phyloP scores from a whole-genome alignment of 306 rosid species.

The Leucaena leucocephala region DNA sequence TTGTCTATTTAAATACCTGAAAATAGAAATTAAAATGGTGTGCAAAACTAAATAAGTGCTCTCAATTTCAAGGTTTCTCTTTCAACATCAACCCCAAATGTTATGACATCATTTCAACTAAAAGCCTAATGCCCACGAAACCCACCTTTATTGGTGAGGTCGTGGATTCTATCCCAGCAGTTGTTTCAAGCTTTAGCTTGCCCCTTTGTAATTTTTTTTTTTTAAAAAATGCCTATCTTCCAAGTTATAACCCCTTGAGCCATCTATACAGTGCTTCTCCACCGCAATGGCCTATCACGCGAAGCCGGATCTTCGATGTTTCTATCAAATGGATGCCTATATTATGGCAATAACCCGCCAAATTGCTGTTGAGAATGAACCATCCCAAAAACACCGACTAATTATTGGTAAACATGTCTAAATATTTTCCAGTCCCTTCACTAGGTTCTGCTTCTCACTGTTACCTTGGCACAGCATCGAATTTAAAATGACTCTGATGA shows the following conservation, averaged over 20 bases:
- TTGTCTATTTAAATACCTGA: background rate
- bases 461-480: constrained; percentile 2
- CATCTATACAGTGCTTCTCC: background rate
- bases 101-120: too few species aligned
- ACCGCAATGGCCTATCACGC: background rate
- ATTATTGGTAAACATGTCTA: background rate
- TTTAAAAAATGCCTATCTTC: too few species aligned
- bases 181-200: background rate
- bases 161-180: background rate
- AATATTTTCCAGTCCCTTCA: background rate
- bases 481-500: constrained; percentile 19
- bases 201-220: background rate
- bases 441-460: constrained; percentile 17
- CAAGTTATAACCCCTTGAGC: background rate
- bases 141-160: too few species aligned
- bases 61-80: too few species aligned
- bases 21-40: background rate
- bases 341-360: background rate
- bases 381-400: background rate
- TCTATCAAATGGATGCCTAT: background rate
- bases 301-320: background rate
- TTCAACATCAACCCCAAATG: too few species aligned
- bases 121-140: too few species aligned
- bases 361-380: background rate
- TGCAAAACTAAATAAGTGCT: too few species aligned